A percentile compares a stretch with the other conserved stretches of the same genome.
These are phyloP conservation scores for Calamus simplicifolius DNA, from an alignment of 176 grass and related monocot genomes.

Conservation along the genomic window DNA sequence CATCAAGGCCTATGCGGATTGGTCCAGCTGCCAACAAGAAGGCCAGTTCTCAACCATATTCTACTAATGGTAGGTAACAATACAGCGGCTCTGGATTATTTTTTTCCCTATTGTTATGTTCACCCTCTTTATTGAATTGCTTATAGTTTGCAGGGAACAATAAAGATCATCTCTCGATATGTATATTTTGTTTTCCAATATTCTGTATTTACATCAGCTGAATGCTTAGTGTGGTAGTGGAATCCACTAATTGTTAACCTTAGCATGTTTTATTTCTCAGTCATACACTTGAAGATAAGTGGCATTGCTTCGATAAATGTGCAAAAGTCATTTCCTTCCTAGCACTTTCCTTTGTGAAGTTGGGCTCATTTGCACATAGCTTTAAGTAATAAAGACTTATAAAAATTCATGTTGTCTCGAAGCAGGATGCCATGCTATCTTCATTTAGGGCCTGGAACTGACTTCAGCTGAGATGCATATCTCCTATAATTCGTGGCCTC, in stretches of 20 bases:
- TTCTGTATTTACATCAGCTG: neutral
- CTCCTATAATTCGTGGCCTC: constrained; percentile 44
- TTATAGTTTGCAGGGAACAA: constrained; percentile 3
- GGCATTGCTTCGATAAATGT: constrained; percentile 37
- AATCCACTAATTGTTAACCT: constrained; percentile 1
- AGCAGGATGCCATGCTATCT: constrained; percentile 71
- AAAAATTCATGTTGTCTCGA: constrained; percentile 68
- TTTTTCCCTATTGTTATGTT: constrained; percentile 2
- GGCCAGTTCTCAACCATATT: constrained; percentile 44
- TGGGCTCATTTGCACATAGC: constrained; percentile 38
- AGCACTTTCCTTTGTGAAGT: constrained; percentile 36
- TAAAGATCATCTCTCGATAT: constrained; percentile 17
- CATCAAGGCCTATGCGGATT: constrained; percentile 74
- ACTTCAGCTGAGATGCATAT: constrained; percentile 63
- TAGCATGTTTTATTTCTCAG: constrained; percentile 13
- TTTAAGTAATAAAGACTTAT: constrained; percentile 35
- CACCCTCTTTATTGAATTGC: too few species aligned
- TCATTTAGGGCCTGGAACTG: constrained; percentile 63
- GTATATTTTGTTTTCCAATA: constrained; percentile 10
- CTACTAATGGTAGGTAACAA: constrained; percentile 30
- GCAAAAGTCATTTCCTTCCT: constrained; percentile 32
- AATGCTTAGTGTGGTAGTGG: constrained; percentile 18
- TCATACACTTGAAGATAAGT: constrained; percentile 18
- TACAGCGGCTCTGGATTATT: neutral
- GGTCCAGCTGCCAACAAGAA: constrained; percentile 78